Evolutionary conservation across 2,329 filamentous ascomycete species (phyloP).

Genomic region (Davidsoniella neocaledoniae): DNA sequence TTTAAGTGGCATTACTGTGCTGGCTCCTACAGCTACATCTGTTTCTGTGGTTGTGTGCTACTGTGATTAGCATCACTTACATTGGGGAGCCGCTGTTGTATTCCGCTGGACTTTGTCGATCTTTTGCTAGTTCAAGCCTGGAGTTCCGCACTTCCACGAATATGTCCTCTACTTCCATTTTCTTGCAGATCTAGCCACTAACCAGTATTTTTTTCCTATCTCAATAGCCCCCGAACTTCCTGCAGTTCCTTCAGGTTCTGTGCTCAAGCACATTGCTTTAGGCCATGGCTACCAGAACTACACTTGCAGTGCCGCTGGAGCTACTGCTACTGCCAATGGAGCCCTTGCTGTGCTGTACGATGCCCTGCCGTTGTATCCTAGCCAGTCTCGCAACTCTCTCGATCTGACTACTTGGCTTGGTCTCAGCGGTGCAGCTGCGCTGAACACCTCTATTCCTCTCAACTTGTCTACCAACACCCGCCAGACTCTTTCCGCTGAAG

Average conservation of each 20-base stretch:
- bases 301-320: slow-evolving; percentile 1
- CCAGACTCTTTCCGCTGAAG: slow-evolving; percentile 19
- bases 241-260: slow-evolving; percentile 22
- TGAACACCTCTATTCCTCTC: slow-evolving; percentile 28
- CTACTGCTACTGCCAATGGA: slow-evolving; percentile 16
- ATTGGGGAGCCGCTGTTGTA: too few species aligned
- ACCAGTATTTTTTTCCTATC: slow-evolving; percentile 1
- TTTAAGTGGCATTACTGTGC: too few species aligned
- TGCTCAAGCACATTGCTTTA: slow-evolving; percentile 38
- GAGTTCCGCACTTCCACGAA: too few species aligned
- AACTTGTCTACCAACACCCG: slow-evolving; percentile 23
- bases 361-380: slow-evolving; percentile 33
- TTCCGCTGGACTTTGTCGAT: too few species aligned
- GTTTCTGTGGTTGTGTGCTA: too few species aligned
- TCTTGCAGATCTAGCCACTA: neutral
- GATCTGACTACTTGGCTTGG: slow-evolving; percentile 18
- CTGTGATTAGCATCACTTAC: too few species aligned
- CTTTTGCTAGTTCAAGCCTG: too few species aligned
- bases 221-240: slow-evolving; percentile 23
- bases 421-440: slow-evolving; percentile 26
- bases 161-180: too few species aligned
- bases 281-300: slow-evolving; percentile 56
- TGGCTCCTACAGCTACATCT: too few species aligned
- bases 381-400: slow-evolving; percentile 23
- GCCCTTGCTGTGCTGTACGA: slow-evolving; percentile 47